These are phyloP conservation scores for Phalaenopsis hybrid DNA, from an alignment of 116 monocot species.

Conservation along the genomic window DNA sequence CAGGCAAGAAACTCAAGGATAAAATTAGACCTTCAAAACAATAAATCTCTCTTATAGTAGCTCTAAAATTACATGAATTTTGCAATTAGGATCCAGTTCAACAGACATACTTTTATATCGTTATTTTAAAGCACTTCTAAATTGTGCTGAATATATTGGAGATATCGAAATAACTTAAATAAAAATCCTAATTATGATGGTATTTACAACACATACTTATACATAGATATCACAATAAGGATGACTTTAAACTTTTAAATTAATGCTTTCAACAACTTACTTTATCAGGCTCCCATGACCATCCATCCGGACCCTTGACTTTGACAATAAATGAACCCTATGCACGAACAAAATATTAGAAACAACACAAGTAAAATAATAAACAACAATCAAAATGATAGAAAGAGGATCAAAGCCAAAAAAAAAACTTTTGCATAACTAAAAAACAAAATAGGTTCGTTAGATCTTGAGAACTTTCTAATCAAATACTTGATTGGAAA, in stretches of 20 bases:
- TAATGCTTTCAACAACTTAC: slow-evolving; percentile 35
- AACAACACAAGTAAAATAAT: background rate
- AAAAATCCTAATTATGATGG: background rate
- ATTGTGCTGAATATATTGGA: background rate
- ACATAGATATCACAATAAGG: background rate
- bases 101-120: background rate
- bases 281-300: slow-evolving; percentile 82
- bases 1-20: no score
- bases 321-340: slow-evolving; percentile 90
- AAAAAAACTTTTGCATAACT: background rate
- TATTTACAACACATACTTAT: background rate
- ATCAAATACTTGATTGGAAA: background rate
- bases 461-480: background rate
- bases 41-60: no score
- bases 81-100: no score
- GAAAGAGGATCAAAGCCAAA: background rate
- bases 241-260: background rate
- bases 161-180: background rate
- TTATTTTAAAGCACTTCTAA: background rate
- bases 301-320: slow-evolving; percentile 86
- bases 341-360: slow-evolving; percentile 9
- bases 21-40: no score
- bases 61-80: no score
- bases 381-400: background rate
- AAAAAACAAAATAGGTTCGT: background rate